phyloP scores from a whole-genome alignment of 202 grass and related monocot genomes.

The Brachypodium distachyon region DNA sequence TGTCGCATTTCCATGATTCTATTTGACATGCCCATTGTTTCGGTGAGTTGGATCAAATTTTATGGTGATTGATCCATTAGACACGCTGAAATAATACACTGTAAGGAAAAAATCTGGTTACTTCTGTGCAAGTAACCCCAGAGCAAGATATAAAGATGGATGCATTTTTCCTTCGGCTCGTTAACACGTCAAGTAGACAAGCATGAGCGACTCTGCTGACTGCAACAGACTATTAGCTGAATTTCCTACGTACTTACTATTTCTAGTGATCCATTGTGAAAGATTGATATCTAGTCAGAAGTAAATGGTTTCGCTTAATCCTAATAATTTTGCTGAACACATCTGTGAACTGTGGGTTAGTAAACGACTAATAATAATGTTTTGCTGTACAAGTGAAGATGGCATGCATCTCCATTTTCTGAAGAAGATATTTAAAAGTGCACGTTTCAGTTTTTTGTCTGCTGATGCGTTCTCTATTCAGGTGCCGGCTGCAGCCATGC shows the following conservation, averaged over 20 bases:
- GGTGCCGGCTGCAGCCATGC: background rate
- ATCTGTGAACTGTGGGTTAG: background rate
- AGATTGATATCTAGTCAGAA: background rate
- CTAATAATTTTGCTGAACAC: background rate
- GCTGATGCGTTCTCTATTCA: background rate
- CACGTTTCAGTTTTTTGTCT: background rate
- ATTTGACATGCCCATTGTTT: constrained; percentile 22
- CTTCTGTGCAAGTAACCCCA: background rate
- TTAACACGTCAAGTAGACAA: background rate
- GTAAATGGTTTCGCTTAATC: background rate
- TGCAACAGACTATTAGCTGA: background rate
- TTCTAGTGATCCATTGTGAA: background rate
- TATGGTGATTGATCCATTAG: constrained; percentile 17
- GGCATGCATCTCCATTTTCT: background rate
- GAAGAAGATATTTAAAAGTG: background rate
- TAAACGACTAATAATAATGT: background rate
- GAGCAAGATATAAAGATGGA: constrained; percentile 9
- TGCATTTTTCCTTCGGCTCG: background rate
- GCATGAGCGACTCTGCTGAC: background rate
- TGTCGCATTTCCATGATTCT: background rate
- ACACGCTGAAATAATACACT: constrained; percentile 22
- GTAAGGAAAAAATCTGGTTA: background rate
- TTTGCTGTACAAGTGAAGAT: background rate
- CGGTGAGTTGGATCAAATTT: constrained; percentile 26
- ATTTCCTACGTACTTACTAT: background rate